Conservation (phyloP, 345 rosid species). For the Syzygium aromaticum region DNA sequence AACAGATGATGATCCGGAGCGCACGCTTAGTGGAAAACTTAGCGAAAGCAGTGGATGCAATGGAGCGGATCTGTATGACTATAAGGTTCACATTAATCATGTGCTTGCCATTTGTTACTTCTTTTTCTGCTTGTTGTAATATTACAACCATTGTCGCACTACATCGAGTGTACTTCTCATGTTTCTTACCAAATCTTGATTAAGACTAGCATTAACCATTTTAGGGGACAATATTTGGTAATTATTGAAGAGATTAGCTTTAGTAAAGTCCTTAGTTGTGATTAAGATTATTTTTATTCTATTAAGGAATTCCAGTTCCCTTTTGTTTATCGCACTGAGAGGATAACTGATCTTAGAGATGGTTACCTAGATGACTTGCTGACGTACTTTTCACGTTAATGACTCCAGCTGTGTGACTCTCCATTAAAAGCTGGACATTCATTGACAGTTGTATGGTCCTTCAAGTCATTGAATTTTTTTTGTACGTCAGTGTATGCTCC, state of each 20-base stretch:
- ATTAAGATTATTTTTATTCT: background rate
- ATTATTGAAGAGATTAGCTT: background rate
- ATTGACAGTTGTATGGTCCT: background rate
- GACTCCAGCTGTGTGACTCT: background rate
- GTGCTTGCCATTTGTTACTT: constrained; percentile 19
- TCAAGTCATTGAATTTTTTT: background rate
- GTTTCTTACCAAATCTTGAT: background rate
- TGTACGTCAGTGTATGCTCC: background rate
- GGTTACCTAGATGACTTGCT: background rate
- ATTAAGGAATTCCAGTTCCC: background rate
- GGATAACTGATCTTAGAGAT: background rate
- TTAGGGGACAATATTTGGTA: background rate
- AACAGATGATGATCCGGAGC: constrained; percentile 70
- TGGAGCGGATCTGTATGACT: constrained; percentile 81
- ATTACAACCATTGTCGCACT: background rate
- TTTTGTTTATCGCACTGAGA: background rate
- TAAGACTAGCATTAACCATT: background rate
- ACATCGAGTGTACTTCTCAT: background rate
- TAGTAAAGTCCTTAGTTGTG: background rate
- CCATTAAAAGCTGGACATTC: background rate
- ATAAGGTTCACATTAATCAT: constrained; percentile 46
- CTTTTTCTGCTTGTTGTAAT: background rate
- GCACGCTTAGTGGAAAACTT: constrained; percentile 76
- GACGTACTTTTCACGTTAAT: background rate
- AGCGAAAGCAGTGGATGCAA: constrained; percentile 88